phyloP scores from a whole-genome alignment of 495 filamentous ascomycete genomes.

The Penicillium alfredii region DNA sequence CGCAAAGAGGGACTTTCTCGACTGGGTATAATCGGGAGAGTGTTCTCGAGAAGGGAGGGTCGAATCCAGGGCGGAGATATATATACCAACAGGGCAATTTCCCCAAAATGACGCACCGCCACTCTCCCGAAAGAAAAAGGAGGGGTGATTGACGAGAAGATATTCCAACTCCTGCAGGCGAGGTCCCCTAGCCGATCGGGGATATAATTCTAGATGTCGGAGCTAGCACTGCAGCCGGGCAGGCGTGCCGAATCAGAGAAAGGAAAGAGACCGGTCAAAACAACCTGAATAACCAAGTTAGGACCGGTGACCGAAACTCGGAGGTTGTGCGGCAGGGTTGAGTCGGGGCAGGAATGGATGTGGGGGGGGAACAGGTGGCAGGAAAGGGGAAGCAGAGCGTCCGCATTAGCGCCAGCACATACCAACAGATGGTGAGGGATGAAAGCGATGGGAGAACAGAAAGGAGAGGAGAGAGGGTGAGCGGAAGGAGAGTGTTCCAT shows the following conservation, averaged over 20 bases:
- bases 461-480: slow-evolving; percentile 19
- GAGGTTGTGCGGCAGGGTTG: too few species aligned
- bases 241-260: slow-evolving; percentile 22
- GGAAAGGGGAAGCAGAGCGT: slow-evolving; percentile 2
- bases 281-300: slow-evolving; percentile 7
- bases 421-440: too few species aligned
- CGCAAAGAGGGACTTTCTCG: too few species aligned
- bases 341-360: too few species aligned
- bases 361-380: too few species aligned
- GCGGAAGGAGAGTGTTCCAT: slow-evolving; percentile 24
- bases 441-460: slow-evolving; percentile 6
- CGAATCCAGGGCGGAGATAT: slow-evolving; percentile 2
- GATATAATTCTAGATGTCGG: slow-evolving; percentile 55
- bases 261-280: slow-evolving; percentile 15
- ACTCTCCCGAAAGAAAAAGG: slow-evolving; percentile 6
- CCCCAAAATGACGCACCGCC: slow-evolving; percentile 14
- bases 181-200: slow-evolving; percentile 34
- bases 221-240: slow-evolving; percentile 43
- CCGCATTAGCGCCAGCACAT: too few species aligned
- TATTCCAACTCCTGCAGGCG: slow-evolving; percentile 10
- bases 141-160: slow-evolving; percentile 2
- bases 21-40: neutral
- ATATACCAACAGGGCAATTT: slow-evolving; percentile 9
- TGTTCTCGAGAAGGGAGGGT: neutral
- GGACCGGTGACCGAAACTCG: too few species aligned